phyloP scores from a whole-genome alignment of 495 filamentous ascomycete genomes.

The Bathelium albidoporum region DNA sequence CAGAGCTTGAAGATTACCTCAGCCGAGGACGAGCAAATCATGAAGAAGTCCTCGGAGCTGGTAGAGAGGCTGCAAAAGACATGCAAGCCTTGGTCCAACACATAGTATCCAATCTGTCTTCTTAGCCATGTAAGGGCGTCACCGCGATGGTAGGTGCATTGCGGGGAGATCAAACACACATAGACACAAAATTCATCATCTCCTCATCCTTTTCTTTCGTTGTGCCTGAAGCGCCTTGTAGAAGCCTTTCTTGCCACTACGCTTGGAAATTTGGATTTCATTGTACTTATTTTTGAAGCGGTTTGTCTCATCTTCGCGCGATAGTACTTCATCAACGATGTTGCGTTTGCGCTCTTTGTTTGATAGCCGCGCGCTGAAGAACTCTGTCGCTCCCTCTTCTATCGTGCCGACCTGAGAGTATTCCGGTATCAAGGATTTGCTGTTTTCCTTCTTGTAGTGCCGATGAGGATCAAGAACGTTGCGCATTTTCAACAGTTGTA shows the following conservation, averaged over 20 bases:
- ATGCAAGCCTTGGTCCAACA: conserved; percentile 48
- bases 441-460: conserved; percentile 78
- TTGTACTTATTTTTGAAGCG: conserved; percentile 63
- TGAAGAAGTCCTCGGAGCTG: conserved; percentile 60
- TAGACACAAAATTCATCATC: not conserved
- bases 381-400: conserved; percentile 82
- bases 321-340: conserved; percentile 79
- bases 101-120: conserved; percentile 19
- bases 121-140: not conserved
- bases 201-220: conserved; percentile 31
- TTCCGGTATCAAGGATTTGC: conserved; percentile 55
- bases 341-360: conserved; percentile 84
- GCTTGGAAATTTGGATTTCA: conserved; percentile 56
- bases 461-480: conserved; percentile 80
- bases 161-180: not conserved
- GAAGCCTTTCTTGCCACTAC: conserved; percentile 60
- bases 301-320: conserved; percentile 46
- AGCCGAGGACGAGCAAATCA: conserved; percentile 60
- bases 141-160: no score
- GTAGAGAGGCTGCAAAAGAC: conserved; percentile 50
- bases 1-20: conserved; percentile 46
- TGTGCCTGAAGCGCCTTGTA: conserved; percentile 57
- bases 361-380: conserved; percentile 61
- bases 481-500: conserved; percentile 81
- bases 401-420: conserved; percentile 85